phyloP scores from a whole-genome alignment of 345 rosid species.

The Theobroma cacao region DNA sequence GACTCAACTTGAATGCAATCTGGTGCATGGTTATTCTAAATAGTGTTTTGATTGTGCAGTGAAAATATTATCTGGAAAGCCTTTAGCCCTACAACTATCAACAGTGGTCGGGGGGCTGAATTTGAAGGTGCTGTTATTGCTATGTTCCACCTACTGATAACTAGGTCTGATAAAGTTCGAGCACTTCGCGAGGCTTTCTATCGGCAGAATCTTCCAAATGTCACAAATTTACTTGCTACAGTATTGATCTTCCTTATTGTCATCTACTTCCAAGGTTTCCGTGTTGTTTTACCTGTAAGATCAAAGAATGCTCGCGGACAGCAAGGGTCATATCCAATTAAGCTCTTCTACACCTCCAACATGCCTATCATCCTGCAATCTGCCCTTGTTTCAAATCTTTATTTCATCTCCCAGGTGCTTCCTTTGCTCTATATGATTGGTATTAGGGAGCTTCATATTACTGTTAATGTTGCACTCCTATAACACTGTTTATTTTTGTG shows the following conservation, averaged over 20 bases:
- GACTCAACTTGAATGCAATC: background rate
- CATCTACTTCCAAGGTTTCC: constrained; percentile 75
- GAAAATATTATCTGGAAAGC: constrained; percentile 77
- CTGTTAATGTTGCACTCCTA: background rate
- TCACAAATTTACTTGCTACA: constrained; percentile 76
- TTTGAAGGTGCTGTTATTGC: constrained; percentile 83
- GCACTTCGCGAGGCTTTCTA: constrained; percentile 75
- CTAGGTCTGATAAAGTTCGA: constrained; percentile 55
- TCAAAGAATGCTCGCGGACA: constrained; percentile 79
- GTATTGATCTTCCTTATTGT: constrained; percentile 58
- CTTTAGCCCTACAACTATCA: constrained; percentile 72
- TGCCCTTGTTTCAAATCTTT: constrained; percentile 70
- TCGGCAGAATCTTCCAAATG: constrained; percentile 68
- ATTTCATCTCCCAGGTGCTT: constrained; percentile 67
- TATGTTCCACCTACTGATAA: constrained; percentile 60
- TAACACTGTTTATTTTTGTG: constrained; percentile 14
- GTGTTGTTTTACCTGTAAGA: constrained; percentile 67
- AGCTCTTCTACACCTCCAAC: constrained; percentile 76
- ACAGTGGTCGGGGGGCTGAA: constrained; percentile 73
- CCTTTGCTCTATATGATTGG: background rate
- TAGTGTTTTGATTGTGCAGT: constrained; percentile 33
- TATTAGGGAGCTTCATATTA: background rate
- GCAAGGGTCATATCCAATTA: constrained; percentile 75
- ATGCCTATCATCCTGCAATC: constrained; percentile 85
- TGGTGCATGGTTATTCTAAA: background rate